These are phyloP conservation scores for Blastocystis sp. DNA, from an alignment of 352 stramenopile species.

Conservation along the genomic window DNA sequence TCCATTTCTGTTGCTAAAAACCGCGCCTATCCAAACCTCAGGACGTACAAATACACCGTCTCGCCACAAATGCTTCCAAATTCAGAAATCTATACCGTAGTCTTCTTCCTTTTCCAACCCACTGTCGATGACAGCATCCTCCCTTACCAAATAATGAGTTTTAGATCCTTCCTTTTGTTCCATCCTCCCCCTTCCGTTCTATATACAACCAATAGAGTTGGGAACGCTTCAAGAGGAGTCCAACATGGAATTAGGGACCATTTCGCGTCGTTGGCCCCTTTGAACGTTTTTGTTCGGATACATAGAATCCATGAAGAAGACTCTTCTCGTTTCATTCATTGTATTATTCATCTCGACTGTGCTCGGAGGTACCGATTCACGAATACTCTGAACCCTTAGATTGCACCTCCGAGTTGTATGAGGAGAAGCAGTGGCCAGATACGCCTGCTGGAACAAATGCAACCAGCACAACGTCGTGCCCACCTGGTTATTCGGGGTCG, in stretches of 20 bases:
- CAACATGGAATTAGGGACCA: no score
- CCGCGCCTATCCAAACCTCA: not conserved
- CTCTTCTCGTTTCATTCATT: constrained; percentile 27
- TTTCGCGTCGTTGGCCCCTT: no score
- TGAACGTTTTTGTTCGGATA: no score
- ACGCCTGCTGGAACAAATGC: not conserved
- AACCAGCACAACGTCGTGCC: not conserved
- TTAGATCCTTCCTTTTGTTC: no score
- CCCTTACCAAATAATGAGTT: no score
- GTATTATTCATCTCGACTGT: not conserved
- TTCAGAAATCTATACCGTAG: not conserved
- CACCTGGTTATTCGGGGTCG: not conserved
- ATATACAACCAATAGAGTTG: no score
- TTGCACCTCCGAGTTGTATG: not conserved
- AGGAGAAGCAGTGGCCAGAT: not conserved
- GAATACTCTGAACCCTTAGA: not conserved
- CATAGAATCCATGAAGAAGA: not conserved
- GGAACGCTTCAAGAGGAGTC: no score
- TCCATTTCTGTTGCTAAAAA: constrained; percentile 21
- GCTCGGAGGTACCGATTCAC: not conserved
- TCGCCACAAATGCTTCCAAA: constrained; percentile 4
- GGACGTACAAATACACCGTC: not conserved
- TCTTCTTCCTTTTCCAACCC: no score
- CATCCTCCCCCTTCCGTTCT: no score
- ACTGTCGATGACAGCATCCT: no score